Evolutionary conservation across 768 basidiomycete genomes (phyloP), one percentile per base, ranked within the genome.

Genomic region (Floccularia luteovirens): DNA sequence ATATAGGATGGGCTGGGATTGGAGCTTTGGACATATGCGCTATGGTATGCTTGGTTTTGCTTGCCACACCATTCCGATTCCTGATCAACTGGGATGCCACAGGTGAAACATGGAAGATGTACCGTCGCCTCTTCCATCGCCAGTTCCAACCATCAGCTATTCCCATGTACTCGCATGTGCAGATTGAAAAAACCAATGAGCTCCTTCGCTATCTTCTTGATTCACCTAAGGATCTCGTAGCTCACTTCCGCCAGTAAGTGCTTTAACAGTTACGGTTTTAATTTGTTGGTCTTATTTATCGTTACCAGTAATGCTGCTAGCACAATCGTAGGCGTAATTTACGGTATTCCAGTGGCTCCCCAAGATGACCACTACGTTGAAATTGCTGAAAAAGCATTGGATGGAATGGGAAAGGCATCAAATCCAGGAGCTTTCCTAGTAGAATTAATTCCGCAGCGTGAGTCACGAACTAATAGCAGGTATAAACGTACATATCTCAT

Each of bases 1-100:
- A 20, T 14, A 24, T 34, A 64, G 64, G 37, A 50, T 60, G 43
- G 53, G 60, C 12, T 59, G 72, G 54, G 63, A 72, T 19, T 77
- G 74, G 63, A 70, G 68, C 32, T 74, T 77, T 32, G 73, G 67
- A 0, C 73, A 76, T 40, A 76, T 76, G 75, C 66, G 60, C 7
- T 75, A 61, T 17, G 60, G 60, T 57, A 37, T 17, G n/a, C 27
- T 30, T 10, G 27, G 8, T 30, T 10, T 30, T 14, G 27, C 27
- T 30, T 8, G 14, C 8, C 14, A 30, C 27, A 30, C 27, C 8
- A 28, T 8, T 28, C 8, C 14, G 10, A 28, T 28, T 28, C 27
- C 27, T 8, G 14, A 14, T 28, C 14, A 28, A 28, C 27, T 28
- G 27, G 27, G 8, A 8, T 8, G 27, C 32, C 6, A 28, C n/a